A percentile compares a stretch with the other conserved stretches of the same genome.
phyloP scores from a whole-genome alignment of 23 red algal genomes.

The Gracilaria gracilis region DNA sequence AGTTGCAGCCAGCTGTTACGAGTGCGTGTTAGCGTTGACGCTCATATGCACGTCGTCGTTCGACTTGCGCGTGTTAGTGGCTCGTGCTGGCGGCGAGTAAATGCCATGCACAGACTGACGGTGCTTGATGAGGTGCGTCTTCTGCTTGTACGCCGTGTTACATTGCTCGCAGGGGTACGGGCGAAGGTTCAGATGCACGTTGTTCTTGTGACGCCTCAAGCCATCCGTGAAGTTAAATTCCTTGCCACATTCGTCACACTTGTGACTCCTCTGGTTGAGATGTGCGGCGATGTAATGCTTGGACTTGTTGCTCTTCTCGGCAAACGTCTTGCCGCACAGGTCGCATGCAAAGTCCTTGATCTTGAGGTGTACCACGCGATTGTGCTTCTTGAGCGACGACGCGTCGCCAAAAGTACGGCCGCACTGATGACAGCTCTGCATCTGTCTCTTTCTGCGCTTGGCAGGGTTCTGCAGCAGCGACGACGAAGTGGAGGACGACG shows the following conservation, averaged over 20 bases:
- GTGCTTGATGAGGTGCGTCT: conserved; percentile 66
- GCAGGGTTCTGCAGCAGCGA: not conserved
- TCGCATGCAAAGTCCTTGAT: conserved; percentile 64
- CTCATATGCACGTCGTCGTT: not conserved
- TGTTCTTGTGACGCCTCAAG: conserved; percentile 62
- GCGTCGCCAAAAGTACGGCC: conserved; percentile 61
- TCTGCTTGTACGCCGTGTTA: conserved; percentile 69
- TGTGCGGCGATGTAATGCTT: conserved; percentile 74
- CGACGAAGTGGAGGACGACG: not conserved
- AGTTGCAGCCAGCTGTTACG: not conserved
- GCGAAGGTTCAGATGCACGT: conserved; percentile 59
- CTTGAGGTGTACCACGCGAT: conserved; percentile 65
- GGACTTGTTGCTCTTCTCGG: conserved; percentile 70
- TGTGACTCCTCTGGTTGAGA: conserved; percentile 35
- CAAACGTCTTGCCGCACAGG: conserved; percentile 64
- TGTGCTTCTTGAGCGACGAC: conserved; percentile 60
- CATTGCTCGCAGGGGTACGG: conserved; percentile 68
- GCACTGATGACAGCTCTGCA: conserved; percentile 31
- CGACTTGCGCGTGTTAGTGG: not conserved
- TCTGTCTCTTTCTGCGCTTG: conserved; percentile 49
- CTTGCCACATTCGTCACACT: conserved; percentile 54
- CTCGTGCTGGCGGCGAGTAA: conserved; percentile 4
- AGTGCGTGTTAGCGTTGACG: not conserved
- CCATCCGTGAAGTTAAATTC: conserved; percentile 72
- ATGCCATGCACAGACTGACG: conserved; percentile 59